Evolutionary conservation across 2,329 filamentous ascomycete species (phyloP).

Genomic region (Aspergillus sp.): DNA sequence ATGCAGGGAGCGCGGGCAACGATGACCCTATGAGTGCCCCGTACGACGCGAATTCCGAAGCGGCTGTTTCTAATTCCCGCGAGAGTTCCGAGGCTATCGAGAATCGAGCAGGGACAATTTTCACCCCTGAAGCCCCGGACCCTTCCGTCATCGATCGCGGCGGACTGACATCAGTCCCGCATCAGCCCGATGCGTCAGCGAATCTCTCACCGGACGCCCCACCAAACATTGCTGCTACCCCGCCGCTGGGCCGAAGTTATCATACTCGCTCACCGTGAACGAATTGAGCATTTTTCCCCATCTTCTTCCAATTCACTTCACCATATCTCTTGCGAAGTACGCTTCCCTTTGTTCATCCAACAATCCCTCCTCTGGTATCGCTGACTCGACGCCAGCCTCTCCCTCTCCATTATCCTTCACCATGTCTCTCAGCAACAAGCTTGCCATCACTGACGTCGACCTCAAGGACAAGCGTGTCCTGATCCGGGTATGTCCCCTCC

Average conservation of each 20-base stretch:
- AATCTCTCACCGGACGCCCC: conserved; percentile 30
- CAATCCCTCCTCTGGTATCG: conserved; percentile 8
- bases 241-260: conserved; percentile 18
- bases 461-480: conserved; percentile 98
- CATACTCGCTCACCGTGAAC: conserved; percentile 23
- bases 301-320: conserved; percentile 15
- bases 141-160: conserved; percentile 29
- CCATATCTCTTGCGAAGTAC: conserved; percentile 2
- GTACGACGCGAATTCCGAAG: conserved; percentile 8
- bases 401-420: conserved; percentile 18
- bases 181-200: conserved; percentile 35
- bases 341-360: background rate
- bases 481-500: conserved; percentile 71
- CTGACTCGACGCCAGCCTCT: conserved; percentile 11
- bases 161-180: conserved; percentile 43
- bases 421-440: conserved; percentile 99
- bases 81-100: conserved; percentile 24
- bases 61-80: conserved; percentile 19
- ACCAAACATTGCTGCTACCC: conserved; percentile 23
- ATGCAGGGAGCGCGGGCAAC: too few species aligned
- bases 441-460: conserved; percentile 93
- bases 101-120: conserved; percentile 11
- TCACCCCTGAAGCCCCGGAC: conserved; percentile 24
- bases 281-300: conserved; percentile 15
- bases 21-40: background rate